Evolutionary conservation across 192 early-diverging fungal species (phyloP).

Genomic region (Gamsiella multidivaricata): DNA sequence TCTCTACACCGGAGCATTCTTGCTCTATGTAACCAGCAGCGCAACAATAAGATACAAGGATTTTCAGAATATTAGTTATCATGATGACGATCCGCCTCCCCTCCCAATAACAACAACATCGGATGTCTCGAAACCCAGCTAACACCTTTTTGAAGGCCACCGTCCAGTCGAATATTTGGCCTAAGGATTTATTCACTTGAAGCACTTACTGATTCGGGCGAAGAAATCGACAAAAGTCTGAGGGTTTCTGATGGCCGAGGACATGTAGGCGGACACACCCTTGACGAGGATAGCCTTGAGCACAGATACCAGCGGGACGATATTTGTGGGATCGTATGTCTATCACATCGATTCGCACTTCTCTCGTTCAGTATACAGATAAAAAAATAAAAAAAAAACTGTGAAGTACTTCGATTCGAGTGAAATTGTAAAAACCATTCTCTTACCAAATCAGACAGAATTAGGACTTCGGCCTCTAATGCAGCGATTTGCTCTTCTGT

Average conservation of each 20-base stretch:
- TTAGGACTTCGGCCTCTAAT: slow-evolving; percentile 36
- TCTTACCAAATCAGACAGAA: slow-evolving; percentile 49
- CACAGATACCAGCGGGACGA: slow-evolving; percentile 28
- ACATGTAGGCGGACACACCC: slow-evolving; percentile 47
- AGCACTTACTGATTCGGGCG: slow-evolving; percentile 36
- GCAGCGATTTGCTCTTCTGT: slow-evolving; percentile 41
- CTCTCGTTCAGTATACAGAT: too few species aligned
- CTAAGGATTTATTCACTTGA: too few species aligned
- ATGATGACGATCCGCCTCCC: too few species aligned
- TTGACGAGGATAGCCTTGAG: slow-evolving; percentile 40
- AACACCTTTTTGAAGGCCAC: too few species aligned
- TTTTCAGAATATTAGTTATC: too few species aligned
- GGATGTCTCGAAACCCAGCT: too few species aligned
- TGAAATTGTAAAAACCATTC: not conserved
- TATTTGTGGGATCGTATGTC: slow-evolving; percentile 52
- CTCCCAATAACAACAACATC: too few species aligned
- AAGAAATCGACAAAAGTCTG: slow-evolving; percentile 51
- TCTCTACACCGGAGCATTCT: slow-evolving; percentile 34
- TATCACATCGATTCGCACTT: not conserved
- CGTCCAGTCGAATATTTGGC: too few species aligned
- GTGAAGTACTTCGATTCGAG: not conserved
- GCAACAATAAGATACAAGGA: too few species aligned
- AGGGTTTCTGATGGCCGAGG: slow-evolving; percentile 49
- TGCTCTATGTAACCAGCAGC: too few species aligned
- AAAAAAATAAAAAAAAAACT: not conserved